A percentile compares a stretch with the other conserved stretches of the same genome.
Conservation (phyloP, 768 basidiomycete species). For the Mycena crocata region DNA sequence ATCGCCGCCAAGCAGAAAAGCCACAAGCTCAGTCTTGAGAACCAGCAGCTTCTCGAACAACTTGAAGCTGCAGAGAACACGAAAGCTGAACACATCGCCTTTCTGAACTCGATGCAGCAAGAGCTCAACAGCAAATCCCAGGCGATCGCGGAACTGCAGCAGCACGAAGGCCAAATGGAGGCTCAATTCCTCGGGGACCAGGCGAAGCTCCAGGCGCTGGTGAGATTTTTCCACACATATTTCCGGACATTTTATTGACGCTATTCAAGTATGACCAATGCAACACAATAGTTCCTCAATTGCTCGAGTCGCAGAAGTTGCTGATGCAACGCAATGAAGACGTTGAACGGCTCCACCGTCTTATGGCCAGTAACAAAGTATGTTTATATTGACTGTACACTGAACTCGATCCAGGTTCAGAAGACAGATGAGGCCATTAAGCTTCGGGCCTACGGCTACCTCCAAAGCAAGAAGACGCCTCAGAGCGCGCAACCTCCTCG, state of each 20-base stretch:
- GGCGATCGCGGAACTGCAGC: constrained; percentile 15
- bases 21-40: constrained; percentile 5
- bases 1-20: constrained; percentile 1
- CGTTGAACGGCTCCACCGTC: constrained; percentile 11
- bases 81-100: constrained; percentile 1
- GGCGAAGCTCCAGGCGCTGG: constrained; percentile 17
- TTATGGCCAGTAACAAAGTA: constrained; percentile 16
- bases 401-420: constrained; percentile 16
- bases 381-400: background rate
- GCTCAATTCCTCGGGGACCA: constrained; percentile 26
- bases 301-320: constrained; percentile 20
- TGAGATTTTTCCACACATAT: constrained; percentile 8
- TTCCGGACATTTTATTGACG: constrained; percentile 8
- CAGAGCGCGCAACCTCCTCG: constrained; percentile 17
- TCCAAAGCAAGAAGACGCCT: constrained; percentile 13
- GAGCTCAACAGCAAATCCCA: constrained; percentile 1
- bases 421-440: constrained; percentile 23
- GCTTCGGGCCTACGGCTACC: constrained; percentile 13
- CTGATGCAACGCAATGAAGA: constrained; percentile 23
- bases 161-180: constrained; percentile 22
- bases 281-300: constrained; percentile 5
- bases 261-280: constrained; percentile 9
- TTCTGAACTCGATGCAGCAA: constrained; percentile 4
- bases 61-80: constrained; percentile 15
- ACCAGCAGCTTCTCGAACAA: constrained; percentile 8